Base-by-base conservation (phyloP, 129 eudicot genomes). In the Centrapalus pauciflorus region DNA sequence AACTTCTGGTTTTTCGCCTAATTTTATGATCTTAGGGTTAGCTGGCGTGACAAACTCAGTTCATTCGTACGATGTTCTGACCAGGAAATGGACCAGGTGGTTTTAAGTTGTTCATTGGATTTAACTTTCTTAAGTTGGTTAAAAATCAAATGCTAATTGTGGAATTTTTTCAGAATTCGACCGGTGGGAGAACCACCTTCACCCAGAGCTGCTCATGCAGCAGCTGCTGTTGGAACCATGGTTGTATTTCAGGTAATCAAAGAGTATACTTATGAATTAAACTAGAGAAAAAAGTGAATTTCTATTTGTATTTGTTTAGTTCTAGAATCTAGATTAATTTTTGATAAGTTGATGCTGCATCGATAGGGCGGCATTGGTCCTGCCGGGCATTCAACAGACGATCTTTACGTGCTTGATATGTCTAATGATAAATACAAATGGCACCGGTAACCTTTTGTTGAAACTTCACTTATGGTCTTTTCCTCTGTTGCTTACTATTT, bases 341-440 rank as follows among this genome's bases (percentile, higher is more conserved):
- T 27, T 66, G 41, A 62, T 71, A 43, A 60, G 61, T 50, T 67
- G 77, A 28, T 79, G 41, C 3, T 80, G 50, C 23, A 29, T 81
- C 73, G 69, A 28, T 76, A 93, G 99, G 99, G 99, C 50, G 99
- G 99, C 9, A 93, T 93, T 51, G 96, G 99, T 62, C 96, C 99
- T 14, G 86, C 99, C 20, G 99, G 99, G 72, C 99, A 86, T 80
- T 93, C 99, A 5, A 93, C 99, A 0, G 99, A 93, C 74, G 99
- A 93, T 77, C 83, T 93, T 28, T 89, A 93, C 30, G 95, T 93
- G 77, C 99, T 93, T 60, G 96, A 93, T 64, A 75, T 86, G 85
- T 82, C 89, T 55, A 93, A 89, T 80, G 99, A 93, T 73, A 93
- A 93, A 71, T 93, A 72, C 71, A 93, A 88, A 81, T 93, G 98